phyloP scores from a whole-genome alignment of 1,284 basidiomycete genomes.

The Jaminaea rosea region DNA sequence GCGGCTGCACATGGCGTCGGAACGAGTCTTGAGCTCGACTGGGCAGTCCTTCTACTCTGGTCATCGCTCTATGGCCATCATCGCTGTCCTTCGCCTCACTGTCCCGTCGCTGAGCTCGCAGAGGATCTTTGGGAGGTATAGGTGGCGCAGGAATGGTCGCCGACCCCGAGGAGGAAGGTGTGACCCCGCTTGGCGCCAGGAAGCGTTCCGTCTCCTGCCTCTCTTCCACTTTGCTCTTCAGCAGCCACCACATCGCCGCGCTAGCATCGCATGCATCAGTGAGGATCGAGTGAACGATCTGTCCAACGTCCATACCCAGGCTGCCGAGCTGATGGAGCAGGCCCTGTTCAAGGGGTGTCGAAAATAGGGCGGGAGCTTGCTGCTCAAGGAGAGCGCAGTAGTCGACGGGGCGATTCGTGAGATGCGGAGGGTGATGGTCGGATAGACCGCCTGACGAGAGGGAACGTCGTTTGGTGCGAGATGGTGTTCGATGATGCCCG shows the following conservation, averaged over 20 bases:
- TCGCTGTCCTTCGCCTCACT: constrained; percentile 8
- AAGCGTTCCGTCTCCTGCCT: constrained; percentile 48
- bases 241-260: constrained; percentile 93
- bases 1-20: neutral
- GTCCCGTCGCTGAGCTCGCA: no score
- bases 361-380: constrained; percentile 71
- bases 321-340: constrained; percentile 66
- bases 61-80: neutral
- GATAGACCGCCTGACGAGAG: constrained; percentile 52
- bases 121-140: constrained; percentile 8
- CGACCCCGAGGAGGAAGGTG: neutral
- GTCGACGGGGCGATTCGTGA: constrained; percentile 46
- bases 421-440: constrained; percentile 26
- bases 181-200: constrained; percentile 18
- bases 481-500: constrained; percentile 67
- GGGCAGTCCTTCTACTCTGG: neutral
- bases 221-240: constrained; percentile 68
- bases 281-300: constrained; percentile 84
- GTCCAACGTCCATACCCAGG: constrained; percentile 83
- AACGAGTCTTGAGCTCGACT: constrained; percentile 6
- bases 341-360: constrained; percentile 65
- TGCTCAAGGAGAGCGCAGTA: constrained; percentile 65
- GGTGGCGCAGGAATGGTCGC: neutral
- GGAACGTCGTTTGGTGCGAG: constrained; percentile 84
- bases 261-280: constrained; percentile 85